These are phyloP conservation scores for Sinapis alba DNA, from an alignment of 441 rosid genomes.

Conservation along the genomic window DNA sequence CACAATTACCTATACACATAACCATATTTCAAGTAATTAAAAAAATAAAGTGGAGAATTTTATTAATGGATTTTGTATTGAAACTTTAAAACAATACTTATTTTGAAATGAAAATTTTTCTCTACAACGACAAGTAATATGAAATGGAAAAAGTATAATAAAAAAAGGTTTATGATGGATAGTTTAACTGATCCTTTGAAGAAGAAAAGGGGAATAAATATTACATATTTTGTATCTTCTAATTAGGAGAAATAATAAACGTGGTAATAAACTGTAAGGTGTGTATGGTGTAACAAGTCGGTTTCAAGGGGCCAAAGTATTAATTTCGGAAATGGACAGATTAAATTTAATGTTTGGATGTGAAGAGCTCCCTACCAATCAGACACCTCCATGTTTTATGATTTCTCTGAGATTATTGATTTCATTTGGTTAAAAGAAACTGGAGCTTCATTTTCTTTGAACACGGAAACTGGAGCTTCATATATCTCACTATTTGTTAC, in stretches of 20 bases:
- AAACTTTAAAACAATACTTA: no score
- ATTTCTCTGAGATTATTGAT: conserved; percentile 30
- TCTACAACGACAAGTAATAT: no score
- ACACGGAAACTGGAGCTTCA: neutral
- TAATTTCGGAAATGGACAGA: conserved; percentile 26
- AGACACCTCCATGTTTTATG: conserved; percentile 38
- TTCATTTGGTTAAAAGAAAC: neutral
- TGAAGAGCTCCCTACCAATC: conserved; percentile 36
- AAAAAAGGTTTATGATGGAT: neutral
- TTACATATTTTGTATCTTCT: neutral
- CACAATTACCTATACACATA: no score
- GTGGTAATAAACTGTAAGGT: conserved; percentile 13
- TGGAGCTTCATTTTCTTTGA: neutral
- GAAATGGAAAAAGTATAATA: no score
- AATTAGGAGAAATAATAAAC: neutral
- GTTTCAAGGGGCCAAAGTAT: conserved; percentile 31
- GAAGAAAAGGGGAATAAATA: neutral
- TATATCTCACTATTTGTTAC: neutral
- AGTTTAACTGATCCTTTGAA: neutral
- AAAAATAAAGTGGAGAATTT: no score
- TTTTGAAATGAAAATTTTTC: no score
- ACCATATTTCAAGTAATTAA: no score
- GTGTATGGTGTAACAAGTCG: conserved; percentile 29
- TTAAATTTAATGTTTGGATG: conserved; percentile 32
- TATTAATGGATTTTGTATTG: no score